Base-by-base conservation (phyloP, 176 grass and related monocot species). In the Musa troglodytarum region DNA sequence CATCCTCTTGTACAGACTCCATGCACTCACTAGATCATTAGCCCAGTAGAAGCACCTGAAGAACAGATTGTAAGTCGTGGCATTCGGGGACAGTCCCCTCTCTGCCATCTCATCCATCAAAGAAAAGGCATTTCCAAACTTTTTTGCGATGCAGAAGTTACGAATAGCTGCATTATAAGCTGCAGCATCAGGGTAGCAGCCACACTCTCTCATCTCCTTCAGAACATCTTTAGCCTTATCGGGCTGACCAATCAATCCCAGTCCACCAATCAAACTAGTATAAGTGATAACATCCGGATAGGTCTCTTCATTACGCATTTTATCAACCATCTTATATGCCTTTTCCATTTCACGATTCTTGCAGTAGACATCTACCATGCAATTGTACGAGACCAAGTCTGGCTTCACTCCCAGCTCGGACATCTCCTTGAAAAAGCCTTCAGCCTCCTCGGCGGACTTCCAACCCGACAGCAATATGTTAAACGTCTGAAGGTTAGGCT, bases 401-500 rank as follows among this genome's bases (percentile, higher is more conserved):
- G 93, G 93, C 74, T 67, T 77, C 50, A 93, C 71, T 1, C 88
- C 86, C 11, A 85, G 86, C 22, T 97, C 87, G 1, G 49, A 76
- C 90, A 97, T 97, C 75, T 97, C 93, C 1, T 62, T 25, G 50
- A 88, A 82, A 79, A 97, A 97, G 9, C 84, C 82, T 63, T 97
- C 90, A 1, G 93, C 93, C 49, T 43, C 34, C 34, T 97, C 87
- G 8, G 82, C 61, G 0, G 93, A 90, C 76, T 93, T 97, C 93
- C 93, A 97, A 23, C 90, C 90, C 0, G 93, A 90, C 22, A 97
- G 79, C 23, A 90, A n/a, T 71, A 92, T 93, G 82, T 97, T 97
- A 81, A 97, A 93, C 17, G 87, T 97, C 55, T 85, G 77, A 55
- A 68, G 78, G 78, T 90, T 92, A 24, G 89, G 85, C 77, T 50